A percentile compares a stretch with the other conserved stretches of the same genome.
Conservation (phyloP, 257 asterid genomes). For the Pogostemon cablin region DNA sequence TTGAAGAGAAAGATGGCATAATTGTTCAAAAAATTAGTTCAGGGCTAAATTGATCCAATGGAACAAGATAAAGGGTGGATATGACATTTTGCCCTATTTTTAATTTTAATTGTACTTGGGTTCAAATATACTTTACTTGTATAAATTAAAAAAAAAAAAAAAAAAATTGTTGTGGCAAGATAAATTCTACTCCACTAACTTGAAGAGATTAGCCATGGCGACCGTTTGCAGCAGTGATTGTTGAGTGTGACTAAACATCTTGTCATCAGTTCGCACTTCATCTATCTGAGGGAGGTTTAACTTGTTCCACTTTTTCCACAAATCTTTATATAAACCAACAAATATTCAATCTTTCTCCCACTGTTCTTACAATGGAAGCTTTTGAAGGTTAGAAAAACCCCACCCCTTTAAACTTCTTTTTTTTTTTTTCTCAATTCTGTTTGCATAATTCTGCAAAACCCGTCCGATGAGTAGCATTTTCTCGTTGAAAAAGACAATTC, state of each 20-base stretch:
- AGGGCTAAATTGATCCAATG: too few species aligned
- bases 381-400: constrained; percentile 33
- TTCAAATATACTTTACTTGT: too few species aligned
- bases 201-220: too few species aligned
- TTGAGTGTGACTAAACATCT: neutral
- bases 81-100: too few species aligned
- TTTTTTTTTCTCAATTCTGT: neutral
- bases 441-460: neutral
- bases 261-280: constrained; percentile 17
- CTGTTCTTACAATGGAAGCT: constrained; percentile 37
- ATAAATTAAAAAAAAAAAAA: too few species aligned
- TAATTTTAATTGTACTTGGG: too few species aligned
- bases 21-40: too few species aligned
- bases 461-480: constrained; percentile 5
- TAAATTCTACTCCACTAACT: too few species aligned
- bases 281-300: constrained; percentile 25
- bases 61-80: too few species aligned
- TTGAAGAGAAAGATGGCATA: too few species aligned
- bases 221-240: too few species aligned
- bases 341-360: neutral
- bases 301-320: neutral
- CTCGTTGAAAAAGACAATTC: neutral
- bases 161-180: too few species aligned
- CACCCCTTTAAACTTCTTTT: neutral
- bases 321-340: neutral